Evolutionary conservation across 1,284 basidiomycete genomes (phyloP), one percentile per base, ranked within the genome.

Genomic region (Mycosarcoma maydis): DNA sequence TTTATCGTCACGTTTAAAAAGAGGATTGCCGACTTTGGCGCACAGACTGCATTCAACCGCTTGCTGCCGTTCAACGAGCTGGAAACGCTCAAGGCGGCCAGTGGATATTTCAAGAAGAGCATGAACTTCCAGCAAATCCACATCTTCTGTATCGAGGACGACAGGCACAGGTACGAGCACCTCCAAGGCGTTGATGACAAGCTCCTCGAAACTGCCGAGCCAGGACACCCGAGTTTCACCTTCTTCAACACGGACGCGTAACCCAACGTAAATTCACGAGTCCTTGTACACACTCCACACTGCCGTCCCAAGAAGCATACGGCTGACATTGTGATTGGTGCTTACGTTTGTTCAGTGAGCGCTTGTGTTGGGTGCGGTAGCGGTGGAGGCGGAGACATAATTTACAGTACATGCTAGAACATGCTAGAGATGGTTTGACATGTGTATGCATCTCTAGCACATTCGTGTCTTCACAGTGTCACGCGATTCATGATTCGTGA

Each of bases 1-100:
- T 98, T 97, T 84, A 88, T 94, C 53, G 91, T 95, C 73, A 84
- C 86, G 24, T 90, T 96, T 88, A 96, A 97, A 90, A 92, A 92
- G 88, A 90, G 92, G 17, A 90, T 94, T 82, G 84, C 87, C 3
- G 87, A 90, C 75, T 88, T 90, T 76, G 92, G 92, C 20, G 88
- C 90, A 24, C 84, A 89, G 73, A 87, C 87, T 0, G 92, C 92
- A 1, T 94, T 98, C 85, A 88, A 92, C 76, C 88, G 94, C n/a
- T 86, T 88, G 9, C 85, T 98, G 62, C 88, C 90, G 2, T 98
- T 96, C 86, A 89, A 90, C 7, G 95, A 98, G 83, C 84, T 86
- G 23, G 86, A 88, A n/a, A 89, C 92, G 19, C 84, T 98, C 75
- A 78, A 83, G 19, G 72, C 65, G 3, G 70, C 68, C 1, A 48